Conservation (phyloP, 345 rosid genomes). For the Hibiscus tridactylites region DNA sequence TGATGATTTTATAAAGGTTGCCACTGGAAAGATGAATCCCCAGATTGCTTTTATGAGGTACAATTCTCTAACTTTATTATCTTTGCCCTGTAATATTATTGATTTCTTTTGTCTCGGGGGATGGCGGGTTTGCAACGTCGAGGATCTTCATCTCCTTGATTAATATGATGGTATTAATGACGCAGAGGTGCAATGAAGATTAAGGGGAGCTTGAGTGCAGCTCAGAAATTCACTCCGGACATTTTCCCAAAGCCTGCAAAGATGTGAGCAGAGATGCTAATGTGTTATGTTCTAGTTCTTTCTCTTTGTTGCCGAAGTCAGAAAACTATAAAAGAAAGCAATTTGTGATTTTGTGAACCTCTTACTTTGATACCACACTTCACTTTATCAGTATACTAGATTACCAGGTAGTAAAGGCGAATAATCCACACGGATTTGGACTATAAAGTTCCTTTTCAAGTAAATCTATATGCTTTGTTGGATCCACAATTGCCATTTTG, state of each 20-base stretch:
- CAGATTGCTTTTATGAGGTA: conserved; percentile 99
- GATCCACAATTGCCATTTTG: neutral
- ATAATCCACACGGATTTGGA: neutral
- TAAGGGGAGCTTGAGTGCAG: conserved; percentile 89
- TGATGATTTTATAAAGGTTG: conserved; percentile 90
- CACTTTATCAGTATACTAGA: neutral
- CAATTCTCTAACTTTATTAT: neutral
- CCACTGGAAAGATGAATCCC: conserved; percentile 93
- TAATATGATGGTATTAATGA: conserved; percentile 2
- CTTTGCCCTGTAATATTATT: neutral
- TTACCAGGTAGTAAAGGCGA: neutral
- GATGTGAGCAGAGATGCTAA: conserved; percentile 42
- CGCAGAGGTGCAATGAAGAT: conserved; percentile 91
- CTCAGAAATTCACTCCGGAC: conserved; percentile 93
- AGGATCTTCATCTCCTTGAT: neutral
- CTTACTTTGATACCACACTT: neutral
- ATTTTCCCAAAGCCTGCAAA: conserved; percentile 95
- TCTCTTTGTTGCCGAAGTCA: neutral
- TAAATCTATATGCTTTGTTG: neutral
- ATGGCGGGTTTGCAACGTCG: neutral
- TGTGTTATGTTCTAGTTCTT: neutral
- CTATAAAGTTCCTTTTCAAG: neutral
- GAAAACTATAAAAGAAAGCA: neutral
- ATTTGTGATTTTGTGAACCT: neutral
- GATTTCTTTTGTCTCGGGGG: neutral